Evolutionary conservation across 1,284 basidiomycete species (phyloP), one percentile per base, ranked within the genome.

Genomic region (Ceratobasidium sp.): DNA sequence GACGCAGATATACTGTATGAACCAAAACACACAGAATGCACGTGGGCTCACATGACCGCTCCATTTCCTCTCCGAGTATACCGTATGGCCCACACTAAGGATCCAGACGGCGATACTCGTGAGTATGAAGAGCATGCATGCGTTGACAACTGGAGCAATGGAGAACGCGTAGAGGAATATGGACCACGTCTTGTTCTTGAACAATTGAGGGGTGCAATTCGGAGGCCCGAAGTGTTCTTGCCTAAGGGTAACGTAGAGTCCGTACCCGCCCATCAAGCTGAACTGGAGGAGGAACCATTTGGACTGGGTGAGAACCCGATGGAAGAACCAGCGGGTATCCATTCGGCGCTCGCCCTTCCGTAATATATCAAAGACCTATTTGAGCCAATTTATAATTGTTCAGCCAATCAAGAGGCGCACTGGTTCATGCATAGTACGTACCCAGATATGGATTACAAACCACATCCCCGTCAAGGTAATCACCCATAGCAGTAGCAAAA

Each of bases 71-170:
- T n/a, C 5, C 14, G 67, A 70, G 38, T 14, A 58, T 13, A 58
- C 23, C 4, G 64, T 55, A 28, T 35, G 23, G 3, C 47, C 6
- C 4, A 59, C 67, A n/a, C 67, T 70, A 26, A 44, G 26, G 1
- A 70, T 32, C 67, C 67, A 70, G 2, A 70, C 67, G 28, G 59
- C 26, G 18, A 59, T 46, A 16, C 54, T 59, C 1, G 67, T 70
- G 54, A 55, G 14, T 16, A 70, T 70, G 44, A 70, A 70, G 21
- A 70, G 67, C 67, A 70, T 70, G 21, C 67, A 70, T 44, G 67
- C 57, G 55, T 70, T 70, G 43, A 70, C 16, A 18, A 70, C 26
- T 11, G 67, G 67, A 11, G 23, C 43, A 2, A 55, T 55, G 9
- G 67, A 54, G 43, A 70, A 46, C 14, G 26, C 41, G 43, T 44